Conservation (phyloP, 345 rosid species). For the Syzygium oleosum region DNA sequence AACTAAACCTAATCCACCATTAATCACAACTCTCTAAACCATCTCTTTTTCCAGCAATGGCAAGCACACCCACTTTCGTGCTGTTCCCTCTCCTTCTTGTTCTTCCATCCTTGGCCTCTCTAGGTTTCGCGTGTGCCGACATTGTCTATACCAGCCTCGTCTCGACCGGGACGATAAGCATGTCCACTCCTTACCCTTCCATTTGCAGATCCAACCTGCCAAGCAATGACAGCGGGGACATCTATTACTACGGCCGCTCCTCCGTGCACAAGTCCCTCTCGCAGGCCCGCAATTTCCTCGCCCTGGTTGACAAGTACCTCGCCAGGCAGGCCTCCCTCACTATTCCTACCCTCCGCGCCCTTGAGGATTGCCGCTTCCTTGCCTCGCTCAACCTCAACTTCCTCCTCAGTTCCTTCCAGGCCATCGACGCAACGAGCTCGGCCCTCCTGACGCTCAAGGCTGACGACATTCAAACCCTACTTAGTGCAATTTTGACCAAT, state of each 20-base stretch:
- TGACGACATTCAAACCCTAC: slow-evolving; percentile 65
- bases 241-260: slow-evolving; percentile 43
- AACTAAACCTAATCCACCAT: neutral
- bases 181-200: slow-evolving; percentile 40
- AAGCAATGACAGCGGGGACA: slow-evolving; percentile 27
- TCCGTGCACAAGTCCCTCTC: slow-evolving; percentile 50
- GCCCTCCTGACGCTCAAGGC: slow-evolving; percentile 32
- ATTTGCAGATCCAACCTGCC: slow-evolving; percentile 50
- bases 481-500: slow-evolving; percentile 75
- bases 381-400: slow-evolving; percentile 50
- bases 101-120: slow-evolving; percentile 14
- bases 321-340: slow-evolving; percentile 26
- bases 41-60: neutral
- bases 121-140: slow-evolving; percentile 7
- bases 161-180: slow-evolving; percentile 32
- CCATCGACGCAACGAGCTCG: slow-evolving; percentile 25
- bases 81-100: slow-evolving; percentile 6
- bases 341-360: slow-evolving; percentile 36
- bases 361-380: slow-evolving; percentile 60
- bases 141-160: slow-evolving; percentile 10
- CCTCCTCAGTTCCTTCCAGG: slow-evolving; percentile 31
- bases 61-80: neutral
- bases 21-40: neutral
- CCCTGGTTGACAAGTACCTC: slow-evolving; percentile 39
- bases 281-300: slow-evolving; percentile 48